Conservation (phyloP, 1,139 yeast genomes). For the Candida pseudocylindracea region DNA sequence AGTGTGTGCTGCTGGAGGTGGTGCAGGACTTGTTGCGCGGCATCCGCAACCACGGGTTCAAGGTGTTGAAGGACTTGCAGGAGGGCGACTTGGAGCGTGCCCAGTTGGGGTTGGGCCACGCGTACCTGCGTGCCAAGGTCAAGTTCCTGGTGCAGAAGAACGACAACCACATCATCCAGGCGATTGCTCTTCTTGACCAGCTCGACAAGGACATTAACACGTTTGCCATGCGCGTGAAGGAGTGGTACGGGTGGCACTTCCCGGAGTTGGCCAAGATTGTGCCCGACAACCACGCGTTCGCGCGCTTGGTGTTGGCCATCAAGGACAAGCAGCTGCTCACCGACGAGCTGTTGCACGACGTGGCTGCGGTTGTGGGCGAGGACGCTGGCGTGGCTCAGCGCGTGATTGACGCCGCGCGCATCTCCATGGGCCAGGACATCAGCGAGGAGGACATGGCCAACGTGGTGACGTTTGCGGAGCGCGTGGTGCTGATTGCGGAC, state of each 20-base stretch:
- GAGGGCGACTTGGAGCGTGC: slow-evolving; percentile 95
- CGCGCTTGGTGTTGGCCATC: slow-evolving; percentile 62
- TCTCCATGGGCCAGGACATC: slow-evolving; percentile 98
- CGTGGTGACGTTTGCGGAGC: slow-evolving; percentile 77
- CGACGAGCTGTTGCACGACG: slow-evolving; percentile 72
- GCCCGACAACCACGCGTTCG: slow-evolving; percentile 77
- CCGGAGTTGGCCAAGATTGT: slow-evolving; percentile 95
- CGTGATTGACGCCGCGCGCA: slow-evolving; percentile 71
- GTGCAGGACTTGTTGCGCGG: slow-evolving; percentile 95
- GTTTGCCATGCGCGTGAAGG: slow-evolving; percentile 96
- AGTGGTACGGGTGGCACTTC: slow-evolving; percentile 99
- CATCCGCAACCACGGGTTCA: slow-evolving; percentile 74
- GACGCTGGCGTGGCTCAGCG: slow-evolving; percentile 90
- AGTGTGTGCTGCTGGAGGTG: slow-evolving; percentile 75
- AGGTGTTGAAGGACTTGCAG: slow-evolving; percentile 77
- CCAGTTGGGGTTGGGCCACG: slow-evolving; percentile 96
- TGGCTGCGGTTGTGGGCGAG: slow-evolving; percentile 75
- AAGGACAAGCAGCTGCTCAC: slow-evolving; percentile 70
- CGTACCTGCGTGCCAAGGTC: slow-evolving; percentile 96
- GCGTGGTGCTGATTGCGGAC: slow-evolving; percentile 82
- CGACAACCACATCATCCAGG: slow-evolving; percentile 96
- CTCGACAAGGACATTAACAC: slow-evolving; percentile 95
- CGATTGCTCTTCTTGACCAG: slow-evolving; percentile 90
- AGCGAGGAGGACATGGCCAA: slow-evolving; percentile 86
- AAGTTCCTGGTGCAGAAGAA: slow-evolving; percentile 97